Base-by-base conservation (phyloP, 495 filamentous ascomycete species). In the Neurospora terricola region DNA sequence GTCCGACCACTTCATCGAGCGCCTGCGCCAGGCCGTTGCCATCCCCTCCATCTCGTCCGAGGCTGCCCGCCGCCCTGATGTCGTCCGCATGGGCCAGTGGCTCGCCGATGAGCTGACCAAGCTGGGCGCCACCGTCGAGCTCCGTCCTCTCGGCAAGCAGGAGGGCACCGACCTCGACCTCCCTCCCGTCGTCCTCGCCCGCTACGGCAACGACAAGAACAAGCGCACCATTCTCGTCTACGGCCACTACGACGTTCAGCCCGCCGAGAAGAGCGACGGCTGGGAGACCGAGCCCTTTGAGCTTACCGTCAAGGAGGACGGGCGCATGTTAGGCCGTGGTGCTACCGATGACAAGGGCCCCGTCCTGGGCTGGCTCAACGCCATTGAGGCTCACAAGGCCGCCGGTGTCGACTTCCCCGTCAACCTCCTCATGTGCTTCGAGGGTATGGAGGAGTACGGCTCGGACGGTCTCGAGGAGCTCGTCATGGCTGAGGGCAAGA, bases 401-500 rank as follows among this genome's bases (percentile, higher is more conserved):
- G 94, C 96, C 70, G 93, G 94, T 48, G 86, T 98, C 69, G 95
- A 97, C 69, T 90, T 98, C 79, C 96, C 96, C 7, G 95, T 99
- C 76, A 99, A 99, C 86, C 87, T 99, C 72, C 88, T 99, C 38
- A 98, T 97, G 94, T 99, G 96, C 86, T 99, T 99, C 78, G 96
- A 99, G 84, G 96, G 96, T 54, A 99, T 99, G 96, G 96, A 99
- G 84, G 96, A 99, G 84, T 97, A 97, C 81, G 96, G 96, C 48
- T 97, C 93, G 1, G 96, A 98, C 78, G 96, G 96, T 45, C 87
- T 99, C 48, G 95, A 99, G 74, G 95, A 97, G 59, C 91, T 98
- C 74, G 97, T 99, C 81, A 86, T 91, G 74, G 90, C 87, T 21
- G 96, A 99, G 83, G 91, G 89, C 76, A 93, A 94, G 84, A 89